Evolutionary conservation across 2,329 filamentous ascomycete species (phyloP), one percentile per base, ranked within the genome.

Genomic region (Amauroascus niger): DNA sequence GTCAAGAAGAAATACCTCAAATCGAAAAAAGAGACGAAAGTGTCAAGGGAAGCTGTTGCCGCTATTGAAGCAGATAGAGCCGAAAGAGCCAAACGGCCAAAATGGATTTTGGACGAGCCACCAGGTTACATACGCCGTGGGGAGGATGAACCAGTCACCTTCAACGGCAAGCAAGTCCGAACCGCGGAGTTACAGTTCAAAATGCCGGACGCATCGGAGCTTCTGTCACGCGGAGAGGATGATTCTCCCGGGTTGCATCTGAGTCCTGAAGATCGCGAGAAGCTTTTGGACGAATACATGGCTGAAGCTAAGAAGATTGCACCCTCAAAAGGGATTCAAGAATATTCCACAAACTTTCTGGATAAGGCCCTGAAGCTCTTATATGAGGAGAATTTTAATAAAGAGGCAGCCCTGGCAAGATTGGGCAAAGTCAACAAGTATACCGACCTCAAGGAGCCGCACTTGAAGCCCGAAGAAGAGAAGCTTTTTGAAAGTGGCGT

Each of bases 401-500:
- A 78, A 0, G 79, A 86, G 16, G 78, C 78, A 59, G 86, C 91
- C 0, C 73, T 95, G 22, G 79, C 83, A 58, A 78, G 80, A 54
- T 76, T 97, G 30, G 76, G 80, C 50, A 80, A 81, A 61, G 74
- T 83, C 9, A 82, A 90, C 57, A 82, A 81, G 57, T 77, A 79
- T 33, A 79, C 78, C 56, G 82, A 82, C 49, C 83, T 97, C 63
- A 89, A 90, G 62, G 90, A 97, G 67, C 93, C 93, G 0, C 82
- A 87, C 54, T 71, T 95, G 48, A 87, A 76, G 41, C 76, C 87
- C 7, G 76, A 86, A 30, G 90, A 98, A 66, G 74, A 87, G 57
- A 93, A 93, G 70, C 86, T 85, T 57, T 97, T 97, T 62, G 93
- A 96, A 64, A 90, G 96, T 65, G 93, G 81, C 39, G 87, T 98